Evolutionary conservation across 2,329 filamentous ascomycete genomes (phyloP).

Genomic region (Neocucurbitaria cava): DNA sequence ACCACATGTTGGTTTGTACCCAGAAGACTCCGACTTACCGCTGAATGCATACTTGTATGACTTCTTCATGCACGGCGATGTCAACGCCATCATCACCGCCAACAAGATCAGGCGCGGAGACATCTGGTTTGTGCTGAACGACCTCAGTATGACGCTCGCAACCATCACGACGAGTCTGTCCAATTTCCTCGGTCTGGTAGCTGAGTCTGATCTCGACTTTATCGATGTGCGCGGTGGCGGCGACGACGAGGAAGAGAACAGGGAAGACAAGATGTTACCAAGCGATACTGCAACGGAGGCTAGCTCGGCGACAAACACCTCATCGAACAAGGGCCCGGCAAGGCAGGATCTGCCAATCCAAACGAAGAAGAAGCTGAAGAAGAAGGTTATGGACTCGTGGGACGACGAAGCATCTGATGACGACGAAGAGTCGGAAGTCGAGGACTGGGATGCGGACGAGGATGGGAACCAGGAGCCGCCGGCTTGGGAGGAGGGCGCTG

Average conservation of each 20-base stretch:
- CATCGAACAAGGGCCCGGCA: constrained; percentile 29
- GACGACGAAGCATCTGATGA: constrained; percentile 42
- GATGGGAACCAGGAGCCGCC: constrained; percentile 31
- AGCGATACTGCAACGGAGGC: constrained; percentile 30
- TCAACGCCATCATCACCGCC: constrained; percentile 64
- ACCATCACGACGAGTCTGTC: constrained; percentile 73
- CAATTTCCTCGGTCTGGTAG: constrained; percentile 61
- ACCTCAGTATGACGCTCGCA: constrained; percentile 69
- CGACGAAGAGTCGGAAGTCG: constrained; percentile 41
- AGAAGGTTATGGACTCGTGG: constrained; percentile 51
- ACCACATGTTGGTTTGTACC: constrained; percentile 69
- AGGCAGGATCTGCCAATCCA: constrained; percentile 38
- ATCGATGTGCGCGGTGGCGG: constrained; percentile 60
- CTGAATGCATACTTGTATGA: constrained; percentile 76
- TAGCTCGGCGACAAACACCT: constrained; percentile 27
- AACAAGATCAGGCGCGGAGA: constrained; percentile 72
- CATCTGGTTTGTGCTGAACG: constrained; percentile 75
- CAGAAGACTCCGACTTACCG: constrained; percentile 60
- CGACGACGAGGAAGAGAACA: constrained; percentile 57
- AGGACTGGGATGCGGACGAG: constrained; percentile 34
- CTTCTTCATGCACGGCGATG: constrained; percentile 77
- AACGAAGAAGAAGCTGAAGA: constrained; percentile 48
- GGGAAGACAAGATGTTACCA: constrained; percentile 49
- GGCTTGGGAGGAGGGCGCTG: constrained; percentile 55
- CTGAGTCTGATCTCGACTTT: constrained; percentile 56